Conservation (phyloP, 2,329 filamentous ascomycete species). For the Penicillium thymicola region DNA sequence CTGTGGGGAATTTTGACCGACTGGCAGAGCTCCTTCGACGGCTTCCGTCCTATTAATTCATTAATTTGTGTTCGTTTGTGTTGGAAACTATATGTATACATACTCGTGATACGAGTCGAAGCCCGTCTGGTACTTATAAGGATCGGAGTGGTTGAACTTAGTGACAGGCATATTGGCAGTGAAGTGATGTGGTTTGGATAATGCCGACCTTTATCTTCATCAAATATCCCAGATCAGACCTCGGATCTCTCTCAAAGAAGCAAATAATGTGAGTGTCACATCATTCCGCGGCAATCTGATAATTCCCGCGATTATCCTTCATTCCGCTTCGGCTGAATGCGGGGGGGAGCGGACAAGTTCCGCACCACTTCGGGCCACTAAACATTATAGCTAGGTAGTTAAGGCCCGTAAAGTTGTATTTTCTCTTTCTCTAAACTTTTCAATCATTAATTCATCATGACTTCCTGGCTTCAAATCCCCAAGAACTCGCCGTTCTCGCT, state of each 20-base stretch:
- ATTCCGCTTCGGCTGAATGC: slow-evolving; percentile 22
- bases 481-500: slow-evolving; percentile 67
- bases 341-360: slow-evolving; percentile 19
- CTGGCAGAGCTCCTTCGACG: slow-evolving; percentile 67
- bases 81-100: slow-evolving; percentile 26
- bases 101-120: slow-evolving; percentile 76
- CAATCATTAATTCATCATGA: slow-evolving; percentile 32
- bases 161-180: slow-evolving; percentile 58
- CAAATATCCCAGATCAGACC: background rate
- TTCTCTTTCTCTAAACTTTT: slow-evolving; percentile 2
- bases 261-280: background rate
- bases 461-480: slow-evolving; percentile 61
- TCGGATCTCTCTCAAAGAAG: background rate
- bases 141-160: slow-evolving; percentile 60
- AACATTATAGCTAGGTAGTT: slow-evolving; percentile 3
- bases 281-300: background rate
- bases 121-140: slow-evolving; percentile 75
- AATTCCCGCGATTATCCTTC: slow-evolving; percentile 16
- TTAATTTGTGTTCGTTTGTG: background rate
- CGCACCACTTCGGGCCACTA: slow-evolving; percentile 7
- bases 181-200: background rate
- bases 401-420: background rate
- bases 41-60: slow-evolving; percentile 64
- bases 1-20: slow-evolving; percentile 78
- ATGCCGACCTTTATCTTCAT: background rate